Evolutionary conservation across 768 basidiomycete genomes (phyloP), one percentile per base, ranked within the genome.

Genomic region (Kwoniella bestiolae): DNA sequence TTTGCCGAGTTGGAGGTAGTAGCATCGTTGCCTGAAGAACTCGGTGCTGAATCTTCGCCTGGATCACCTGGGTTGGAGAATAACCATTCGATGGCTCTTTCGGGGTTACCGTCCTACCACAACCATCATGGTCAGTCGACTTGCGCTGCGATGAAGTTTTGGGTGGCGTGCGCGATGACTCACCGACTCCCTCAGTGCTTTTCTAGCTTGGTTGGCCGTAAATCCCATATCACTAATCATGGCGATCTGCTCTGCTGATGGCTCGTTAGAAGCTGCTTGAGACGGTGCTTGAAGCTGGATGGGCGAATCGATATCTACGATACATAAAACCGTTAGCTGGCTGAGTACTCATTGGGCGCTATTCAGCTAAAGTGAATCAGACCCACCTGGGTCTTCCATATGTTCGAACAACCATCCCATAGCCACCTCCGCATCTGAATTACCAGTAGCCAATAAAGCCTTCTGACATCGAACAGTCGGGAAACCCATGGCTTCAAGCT

Each of bases 401-500:
- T 97, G 95, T 47, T 81, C 84, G 75, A 98, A 95, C 45, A 99
- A 80, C 95, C 95, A 99, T 64, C 92, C 89, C 93, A 95, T 95
- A 0, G 96, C 96, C 0, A 84, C 85, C 67, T 94, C 91, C 0
- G 90, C 83, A 63, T 88, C 87, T 16, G 80, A 82, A 71, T 83
- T 82, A 0, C 92, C 92, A 0, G 94, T 98, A 0, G 92, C 93
- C 9, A 95, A 83, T 5, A 98, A 79, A 0, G 94, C 96, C 71
- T 92, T 94, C 73, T 95, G 90, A 79, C 91, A 94, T 25, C 94
- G 86, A 7, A 93, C 79, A 0, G 82, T 78, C 0, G 94, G 91
- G 85, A 99, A 98, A 0, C 95, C 95, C 93, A 98, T 94, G 0
- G 83, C 88, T 72, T 91, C 87, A 25, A 98, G 83, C 82, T 90